Percentiles rank a stretch among this genome's conserved stretches.
These are phyloP conservation scores for Aschersonia sp. DNA, from an alignment of 2,329 filamentous ascomycete genomes.

Conservation along the genomic window DNA sequence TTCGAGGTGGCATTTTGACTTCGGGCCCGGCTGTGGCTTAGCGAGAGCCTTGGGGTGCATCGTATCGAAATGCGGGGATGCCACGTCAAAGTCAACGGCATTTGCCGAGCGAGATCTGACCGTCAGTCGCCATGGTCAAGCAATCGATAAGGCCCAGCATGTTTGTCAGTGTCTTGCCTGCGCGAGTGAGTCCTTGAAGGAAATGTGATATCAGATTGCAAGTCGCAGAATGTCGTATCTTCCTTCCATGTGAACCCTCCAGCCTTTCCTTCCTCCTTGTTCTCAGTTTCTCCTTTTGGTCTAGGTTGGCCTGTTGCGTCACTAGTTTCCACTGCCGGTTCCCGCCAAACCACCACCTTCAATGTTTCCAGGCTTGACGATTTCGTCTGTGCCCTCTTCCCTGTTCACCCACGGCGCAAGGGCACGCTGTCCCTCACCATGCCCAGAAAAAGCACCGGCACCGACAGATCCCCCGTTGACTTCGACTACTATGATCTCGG, in stretches of 20 bases:
- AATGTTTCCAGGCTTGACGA: neutral
- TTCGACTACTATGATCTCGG: slow-evolving; percentile 46
- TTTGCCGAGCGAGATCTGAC: too few species aligned
- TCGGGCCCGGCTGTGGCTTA: too few species aligned
- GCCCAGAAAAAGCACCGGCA: neutral
- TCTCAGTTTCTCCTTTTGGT: neutral
- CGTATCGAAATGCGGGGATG: too few species aligned
- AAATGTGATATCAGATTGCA: too few species aligned
- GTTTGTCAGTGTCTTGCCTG: neutral
- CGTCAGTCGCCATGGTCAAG: too few species aligned
- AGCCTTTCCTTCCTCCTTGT: neutral
- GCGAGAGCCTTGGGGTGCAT: too few species aligned
- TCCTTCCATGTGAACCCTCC: neutral
- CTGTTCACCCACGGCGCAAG: neutral
- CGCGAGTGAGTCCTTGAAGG: slow-evolving; percentile 4
- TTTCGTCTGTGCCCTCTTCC: neutral
- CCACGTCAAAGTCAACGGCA: too few species aligned
- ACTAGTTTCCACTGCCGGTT: neutral
- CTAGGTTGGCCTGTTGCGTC: neutral
- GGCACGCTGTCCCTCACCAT: neutral
- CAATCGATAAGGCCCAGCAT: too few species aligned
- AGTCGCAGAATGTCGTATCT: neutral
- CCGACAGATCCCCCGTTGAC: neutral
- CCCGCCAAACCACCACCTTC: neutral
- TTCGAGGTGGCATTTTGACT: too few species aligned